Evolutionary conservation across 257 asterid species (phyloP).

Genomic region (Ligustrum vulgare): DNA sequence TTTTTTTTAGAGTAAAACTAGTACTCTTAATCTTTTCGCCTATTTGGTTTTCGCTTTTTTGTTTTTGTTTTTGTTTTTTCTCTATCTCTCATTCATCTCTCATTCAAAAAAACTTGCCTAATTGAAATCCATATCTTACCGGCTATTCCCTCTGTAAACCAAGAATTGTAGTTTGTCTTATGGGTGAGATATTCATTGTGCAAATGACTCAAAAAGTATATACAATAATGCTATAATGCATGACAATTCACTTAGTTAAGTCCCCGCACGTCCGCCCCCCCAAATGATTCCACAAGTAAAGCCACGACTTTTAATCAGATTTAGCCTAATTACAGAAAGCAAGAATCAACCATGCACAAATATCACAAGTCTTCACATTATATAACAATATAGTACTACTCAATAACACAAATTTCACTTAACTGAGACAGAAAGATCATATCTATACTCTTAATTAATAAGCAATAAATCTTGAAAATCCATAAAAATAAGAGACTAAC

Average conservation of each 20-base stretch:
- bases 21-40: too few relatives aligned
- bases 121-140: too few relatives aligned
- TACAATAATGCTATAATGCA: neutral
- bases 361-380: constrained; percentile 16
- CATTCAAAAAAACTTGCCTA: too few relatives aligned
- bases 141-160: too few relatives aligned
- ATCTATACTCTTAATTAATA: constrained; percentile 14
- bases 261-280: neutral
- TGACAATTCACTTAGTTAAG: neutral
- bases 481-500: constrained; percentile 15
- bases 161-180: neutral
- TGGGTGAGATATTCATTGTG: neutral
- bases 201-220: neutral
- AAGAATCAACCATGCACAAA: constrained; percentile 20
- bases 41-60: too few relatives aligned
- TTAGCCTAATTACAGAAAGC: constrained; percentile 23
- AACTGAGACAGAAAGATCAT: constrained; percentile 23
- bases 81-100: too few relatives aligned
- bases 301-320: constrained; percentile 32
- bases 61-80: too few relatives aligned
- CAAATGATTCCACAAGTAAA: constrained; percentile 29
- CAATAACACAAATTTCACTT: constrained; percentile 18
- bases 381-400: constrained; percentile 19
- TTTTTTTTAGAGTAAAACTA: too few relatives aligned
- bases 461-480: neutral